A percentile compares a stretch with the other conserved stretches of the same genome.
These are phyloP conservation scores for Emergomyces pasteurianus DNA, from an alignment of 2,329 filamentous ascomycete species.

Conservation along the genomic window DNA sequence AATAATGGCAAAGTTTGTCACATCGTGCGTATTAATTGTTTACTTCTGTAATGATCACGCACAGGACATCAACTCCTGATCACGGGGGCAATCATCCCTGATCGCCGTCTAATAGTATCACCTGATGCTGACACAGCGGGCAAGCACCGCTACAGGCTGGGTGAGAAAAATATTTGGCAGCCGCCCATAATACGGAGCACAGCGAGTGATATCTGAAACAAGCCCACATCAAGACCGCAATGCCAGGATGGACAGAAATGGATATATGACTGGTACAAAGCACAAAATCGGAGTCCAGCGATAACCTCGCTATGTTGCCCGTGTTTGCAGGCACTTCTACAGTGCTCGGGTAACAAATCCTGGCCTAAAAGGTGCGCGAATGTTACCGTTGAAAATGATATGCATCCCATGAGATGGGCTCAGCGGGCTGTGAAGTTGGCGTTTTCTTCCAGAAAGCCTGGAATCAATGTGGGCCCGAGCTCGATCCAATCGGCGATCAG, in stretches of 20 bases:
- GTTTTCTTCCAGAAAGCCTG: conserved; percentile 13
- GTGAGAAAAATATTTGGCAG: neutral
- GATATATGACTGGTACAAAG: conserved; percentile 1
- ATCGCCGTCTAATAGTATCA: neutral
- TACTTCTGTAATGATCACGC: neutral
- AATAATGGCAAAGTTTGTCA: neutral
- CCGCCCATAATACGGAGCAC: neutral
- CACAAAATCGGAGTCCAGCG: neutral
- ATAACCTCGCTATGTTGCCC: neutral
- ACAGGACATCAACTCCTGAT: too few species aligned
- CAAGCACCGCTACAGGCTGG: neutral
- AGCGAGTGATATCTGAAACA: neutral
- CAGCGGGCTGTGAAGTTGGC: neutral
- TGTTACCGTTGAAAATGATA: neutral
- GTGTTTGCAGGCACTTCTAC: neutral
- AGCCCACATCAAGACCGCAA: neutral
- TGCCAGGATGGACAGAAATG: neutral
- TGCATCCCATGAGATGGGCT: neutral
- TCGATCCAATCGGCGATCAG: conserved; percentile 12
- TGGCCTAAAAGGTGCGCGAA: neutral
- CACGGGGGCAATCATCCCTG: neutral
- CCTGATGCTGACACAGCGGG: neutral
- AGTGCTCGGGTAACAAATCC: neutral
- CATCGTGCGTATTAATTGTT: neutral
- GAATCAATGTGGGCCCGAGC: conserved; percentile 8